These are phyloP conservation scores for Penicillium nordicum DNA, from an alignment of 2,329 filamentous ascomycete species.

Conservation along the genomic window DNA sequence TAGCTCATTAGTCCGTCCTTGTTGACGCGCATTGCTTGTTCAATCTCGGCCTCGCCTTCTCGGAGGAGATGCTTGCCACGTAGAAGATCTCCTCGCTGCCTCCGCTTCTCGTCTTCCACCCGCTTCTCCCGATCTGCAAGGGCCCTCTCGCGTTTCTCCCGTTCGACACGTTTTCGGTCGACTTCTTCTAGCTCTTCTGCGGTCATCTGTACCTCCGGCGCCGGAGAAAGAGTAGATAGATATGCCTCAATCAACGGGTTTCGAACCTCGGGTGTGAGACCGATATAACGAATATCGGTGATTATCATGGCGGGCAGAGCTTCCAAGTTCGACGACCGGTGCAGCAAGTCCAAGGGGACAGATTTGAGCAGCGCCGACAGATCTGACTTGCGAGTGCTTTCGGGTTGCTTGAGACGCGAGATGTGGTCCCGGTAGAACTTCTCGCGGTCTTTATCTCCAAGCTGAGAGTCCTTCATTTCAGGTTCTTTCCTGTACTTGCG, in stretches of 20 bases:
- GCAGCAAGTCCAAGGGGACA: constrained; percentile 38
- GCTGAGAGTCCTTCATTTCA: constrained; percentile 58
- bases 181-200: constrained; percentile 38
- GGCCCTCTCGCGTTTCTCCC: constrained; percentile 45
- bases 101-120: constrained; percentile 44
- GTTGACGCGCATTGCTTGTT: constrained; percentile 43
- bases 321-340: constrained; percentile 39
- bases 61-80: constrained; percentile 42
- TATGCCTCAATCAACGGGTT: constrained; percentile 44
- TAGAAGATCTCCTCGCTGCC: constrained; percentile 38
- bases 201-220: constrained; percentile 38
- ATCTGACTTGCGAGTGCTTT: constrained; percentile 46
- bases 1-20: constrained; percentile 44
- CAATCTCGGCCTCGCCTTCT: constrained; percentile 45
- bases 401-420: constrained; percentile 45
- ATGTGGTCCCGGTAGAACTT: constrained; percentile 50
- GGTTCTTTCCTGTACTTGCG: constrained; percentile 81
- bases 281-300: constrained; percentile 46
- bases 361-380: constrained; percentile 46
- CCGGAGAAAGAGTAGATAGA: constrained; percentile 41
- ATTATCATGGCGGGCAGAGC: constrained; percentile 41
- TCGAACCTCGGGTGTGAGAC: constrained; percentile 38
- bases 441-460: constrained; percentile 49
- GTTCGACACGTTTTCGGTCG: constrained; percentile 38
- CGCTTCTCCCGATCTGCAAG: constrained; percentile 43